Evolutionary conservation across 768 basidiomycete genomes (phyloP), one percentile per base, ranked within the genome.

Genomic region (Suillus hirtellus): DNA sequence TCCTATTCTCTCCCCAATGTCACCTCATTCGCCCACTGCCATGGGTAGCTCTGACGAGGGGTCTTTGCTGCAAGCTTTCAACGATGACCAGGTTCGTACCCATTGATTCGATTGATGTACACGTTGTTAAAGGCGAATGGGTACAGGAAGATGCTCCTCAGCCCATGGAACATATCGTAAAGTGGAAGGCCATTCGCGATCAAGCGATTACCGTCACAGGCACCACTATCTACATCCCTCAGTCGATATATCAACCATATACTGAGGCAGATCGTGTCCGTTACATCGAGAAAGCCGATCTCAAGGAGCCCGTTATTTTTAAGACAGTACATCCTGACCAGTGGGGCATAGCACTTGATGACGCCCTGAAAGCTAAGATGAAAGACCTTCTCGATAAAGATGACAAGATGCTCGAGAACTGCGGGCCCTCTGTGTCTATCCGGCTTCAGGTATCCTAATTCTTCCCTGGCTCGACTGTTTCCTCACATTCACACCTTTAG

Each of bases 381-480:
- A 81, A 80, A 69, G 76, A 81, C 49, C 79, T 93, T 35, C 72
- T 72, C 24, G 78, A 80, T 63, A 85, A 85, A 37, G 88, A 90
- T 46, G 84, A 88, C 64, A 78, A 78, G 6, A 89, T 93, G 70
- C 91, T 92, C 65, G 78, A 84, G 67, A 80, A 85, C 7, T 85
- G 90, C 52, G 91, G 91, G 4, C 90, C 90, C 8, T 91, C 89
- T 49, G 88, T 93, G 40, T 92, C 90, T 2, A 89, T 93, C 63
- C 84, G 90, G 34, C 78, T 92, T 34, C 89, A 90, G 81, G 90
- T 87, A 67, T 68, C 82, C 67, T 47, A 49, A 21, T 59, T 53
- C 43, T 44, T 14, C 14, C 40, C 60, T 42, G 35, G 59, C 34
- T 61, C 53, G 56, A 17, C n/a, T 52, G 19, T 17, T 19, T 21